Evolutionary conservation across 148 eudicot genomes (phyloP), one percentile per base, ranked within the genome.

Genomic region (Heliosperma pusillum): DNA sequence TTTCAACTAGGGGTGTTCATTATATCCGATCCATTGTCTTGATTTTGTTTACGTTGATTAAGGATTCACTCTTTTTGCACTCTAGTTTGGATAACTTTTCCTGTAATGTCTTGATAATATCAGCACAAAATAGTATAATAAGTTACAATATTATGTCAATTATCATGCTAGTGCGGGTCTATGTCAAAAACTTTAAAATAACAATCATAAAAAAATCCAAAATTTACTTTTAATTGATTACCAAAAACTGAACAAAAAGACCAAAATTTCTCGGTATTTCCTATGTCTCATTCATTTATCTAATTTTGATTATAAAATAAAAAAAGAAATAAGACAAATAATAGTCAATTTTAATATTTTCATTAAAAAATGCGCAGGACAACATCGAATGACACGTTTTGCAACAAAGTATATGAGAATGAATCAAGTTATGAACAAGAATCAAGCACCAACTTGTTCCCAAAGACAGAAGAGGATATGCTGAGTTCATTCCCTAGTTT

Each of bases 401-500:
- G 22, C 77, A 68, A 68, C 80, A 81, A 80, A 57, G 42, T 67
- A 47, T 80, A 80, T 33, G 73, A 55, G 6, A 61, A 53, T 42
- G 78, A 76, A 55, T 57, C 72, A 40, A 67, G 65, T n/a, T 68
- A 53, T 8, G 30, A 65, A 30, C 45, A 65, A 30, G 9, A 53
- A 71, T 44, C 74, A 60, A 30, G 24, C 27, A 63, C 10, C 75
- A 53, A 64, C 71, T 74, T 47, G 16, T 47, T 76, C 27, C 77
- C 83, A 1, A 81, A 81, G 77, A 76, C 69, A 0, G 83, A 77
- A 77, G 83, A 81, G 10, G 80, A 77, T 29, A 81, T 77, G 83
- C 70, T 77, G 22, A 73, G 77, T 60, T 76, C 83, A 66, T 81
- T 81, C 71, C 63, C 83, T 0, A 81, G 70, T 20, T 81, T 77